phyloP scores from a whole-genome alignment of 257 asterid genomes.

The Echium plantagineum region DNA sequence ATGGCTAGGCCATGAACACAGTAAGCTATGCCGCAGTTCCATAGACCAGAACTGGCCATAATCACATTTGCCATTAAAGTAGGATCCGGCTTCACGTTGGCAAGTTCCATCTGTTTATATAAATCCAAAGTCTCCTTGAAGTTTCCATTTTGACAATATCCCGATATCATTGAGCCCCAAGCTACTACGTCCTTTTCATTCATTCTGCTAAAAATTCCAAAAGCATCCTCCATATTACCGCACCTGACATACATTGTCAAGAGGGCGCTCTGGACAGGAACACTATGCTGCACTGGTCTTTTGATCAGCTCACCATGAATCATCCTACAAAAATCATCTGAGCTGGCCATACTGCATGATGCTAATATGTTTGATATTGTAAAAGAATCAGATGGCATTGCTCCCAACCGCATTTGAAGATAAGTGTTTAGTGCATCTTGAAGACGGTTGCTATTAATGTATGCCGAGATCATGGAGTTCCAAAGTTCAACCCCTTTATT shows the following conservation, averaged over 20 bases:
- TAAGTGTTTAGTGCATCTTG: slow-evolving; percentile 44
- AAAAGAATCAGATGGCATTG: slow-evolving; percentile 55
- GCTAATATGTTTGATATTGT: slow-evolving; percentile 48
- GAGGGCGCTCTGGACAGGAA: slow-evolving; percentile 57
- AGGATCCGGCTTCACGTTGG: slow-evolving; percentile 49
- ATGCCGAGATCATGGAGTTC: slow-evolving; percentile 85
- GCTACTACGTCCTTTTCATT: slow-evolving; percentile 59
- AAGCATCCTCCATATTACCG: slow-evolving; percentile 36
- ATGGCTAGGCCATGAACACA: slow-evolving; percentile 48
- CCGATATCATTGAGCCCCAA: slow-evolving; percentile 81
- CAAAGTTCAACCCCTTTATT: slow-evolving; percentile 50
- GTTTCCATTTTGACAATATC: slow-evolving; percentile 37
- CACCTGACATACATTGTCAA: slow-evolving; percentile 76
- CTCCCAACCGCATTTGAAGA: slow-evolving; percentile 30
- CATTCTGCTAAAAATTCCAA: slow-evolving; percentile 41
- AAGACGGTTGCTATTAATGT: slow-evolving; percentile 33
- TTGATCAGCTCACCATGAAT: slow-evolving; percentile 57
- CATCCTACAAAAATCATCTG: slow-evolving; percentile 31
- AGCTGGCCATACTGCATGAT: slow-evolving; percentile 40
- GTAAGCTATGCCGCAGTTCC: slow-evolving; percentile 28
- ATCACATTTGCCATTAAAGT: slow-evolving; percentile 35
- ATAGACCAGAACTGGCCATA: slow-evolving; percentile 32
- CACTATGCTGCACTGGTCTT: slow-evolving; percentile 39
- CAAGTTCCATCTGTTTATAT: slow-evolving; percentile 38
- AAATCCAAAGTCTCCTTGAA: slow-evolving; percentile 38